Percentiles rank a stretch among this genome's conserved stretches.
These are phyloP conservation scores for Arthrobotrys musiformis DNA, from an alignment of 2,329 filamentous ascomycete species.

Conservation along the genomic window DNA sequence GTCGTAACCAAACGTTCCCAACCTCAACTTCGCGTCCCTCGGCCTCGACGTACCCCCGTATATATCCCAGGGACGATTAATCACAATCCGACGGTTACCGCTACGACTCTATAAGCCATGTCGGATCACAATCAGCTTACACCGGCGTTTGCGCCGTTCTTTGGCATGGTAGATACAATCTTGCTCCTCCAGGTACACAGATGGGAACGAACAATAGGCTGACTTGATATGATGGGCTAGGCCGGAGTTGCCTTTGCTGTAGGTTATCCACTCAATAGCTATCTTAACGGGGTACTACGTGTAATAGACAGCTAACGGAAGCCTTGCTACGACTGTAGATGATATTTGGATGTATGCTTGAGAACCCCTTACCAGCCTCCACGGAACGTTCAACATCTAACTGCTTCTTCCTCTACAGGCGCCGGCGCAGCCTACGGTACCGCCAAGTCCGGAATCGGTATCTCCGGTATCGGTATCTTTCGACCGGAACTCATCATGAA, in stretches of 20 bases:
- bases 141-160: slow-evolving; percentile 54
- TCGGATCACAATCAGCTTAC: slow-evolving; percentile 47
- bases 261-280: slow-evolving; percentile 22
- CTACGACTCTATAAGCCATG: background rate
- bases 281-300: background rate
- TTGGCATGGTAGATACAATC: slow-evolving; percentile 42
- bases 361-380: background rate
- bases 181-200: background rate
- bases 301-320: background rate
- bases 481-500: slow-evolving; percentile 91
- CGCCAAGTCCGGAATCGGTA: slow-evolving; percentile 84
- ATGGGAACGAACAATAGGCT: background rate
- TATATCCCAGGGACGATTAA: background rate
- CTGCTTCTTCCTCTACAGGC: slow-evolving; percentile 12
- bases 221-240: slow-evolving; percentile 6
- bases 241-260: slow-evolving; percentile 52
- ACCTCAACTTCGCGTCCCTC: slow-evolving; percentile 12
- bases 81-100: background rate
- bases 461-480: slow-evolving; percentile 85
- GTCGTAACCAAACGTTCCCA: slow-evolving; percentile 6
- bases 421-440: slow-evolving; percentile 84
- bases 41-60: background rate
- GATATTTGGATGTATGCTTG: slow-evolving; percentile 51
- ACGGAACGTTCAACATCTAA: background rate
- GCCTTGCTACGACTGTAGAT: slow-evolving; percentile 15